phyloP scores from a whole-genome alignment of 2,329 filamentous ascomycete genomes.

The Verticillium albo-atrum region DNA sequence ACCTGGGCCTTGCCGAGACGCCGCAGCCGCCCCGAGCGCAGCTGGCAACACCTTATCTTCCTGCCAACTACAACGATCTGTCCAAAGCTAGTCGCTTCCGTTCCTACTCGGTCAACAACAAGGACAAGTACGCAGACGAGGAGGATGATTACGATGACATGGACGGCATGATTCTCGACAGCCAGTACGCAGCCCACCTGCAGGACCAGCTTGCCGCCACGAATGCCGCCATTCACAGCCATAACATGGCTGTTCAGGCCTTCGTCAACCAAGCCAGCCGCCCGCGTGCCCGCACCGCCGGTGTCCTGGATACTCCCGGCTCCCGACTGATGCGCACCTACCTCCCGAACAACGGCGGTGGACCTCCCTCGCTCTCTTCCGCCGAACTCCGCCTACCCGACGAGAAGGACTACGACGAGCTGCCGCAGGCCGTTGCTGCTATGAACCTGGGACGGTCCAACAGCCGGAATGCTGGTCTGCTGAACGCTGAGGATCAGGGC shows the following conservation, averaged over 20 bases:
- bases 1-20: slow-evolving; percentile 90
- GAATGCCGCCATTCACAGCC: slow-evolving; percentile 73
- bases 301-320: slow-evolving; percentile 77
- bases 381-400: slow-evolving; percentile 72
- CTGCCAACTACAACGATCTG: slow-evolving; percentile 65
- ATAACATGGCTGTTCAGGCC: slow-evolving; percentile 90
- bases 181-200: slow-evolving; percentile 55
- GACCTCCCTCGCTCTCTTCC: slow-evolving; percentile 72
- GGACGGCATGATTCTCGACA: slow-evolving; percentile 46
- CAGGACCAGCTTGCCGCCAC: slow-evolving; percentile 61
- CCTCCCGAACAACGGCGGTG: slow-evolving; percentile 65
- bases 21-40: slow-evolving; percentile 75
- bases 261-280: slow-evolving; percentile 84
- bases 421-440: slow-evolving; percentile 77
- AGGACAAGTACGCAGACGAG: slow-evolving; percentile 91
- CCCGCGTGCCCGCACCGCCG: slow-evolving; percentile 85
- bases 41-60: slow-evolving; percentile 69
- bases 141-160: slow-evolving; percentile 72
- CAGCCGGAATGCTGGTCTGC: slow-evolving; percentile 61
- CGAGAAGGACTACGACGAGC: slow-evolving; percentile 72
- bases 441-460: slow-evolving; percentile 68
- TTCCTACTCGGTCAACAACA: slow-evolving; percentile 97
- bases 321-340: slow-evolving; percentile 65
- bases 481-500: slow-evolving; percentile 71
- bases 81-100: slow-evolving; percentile 83